Evolutionary conservation across 495 filamentous ascomycete species (phyloP), one percentile per base, ranked within the genome.

Genomic region (Aspergillus coremiiformis): DNA sequence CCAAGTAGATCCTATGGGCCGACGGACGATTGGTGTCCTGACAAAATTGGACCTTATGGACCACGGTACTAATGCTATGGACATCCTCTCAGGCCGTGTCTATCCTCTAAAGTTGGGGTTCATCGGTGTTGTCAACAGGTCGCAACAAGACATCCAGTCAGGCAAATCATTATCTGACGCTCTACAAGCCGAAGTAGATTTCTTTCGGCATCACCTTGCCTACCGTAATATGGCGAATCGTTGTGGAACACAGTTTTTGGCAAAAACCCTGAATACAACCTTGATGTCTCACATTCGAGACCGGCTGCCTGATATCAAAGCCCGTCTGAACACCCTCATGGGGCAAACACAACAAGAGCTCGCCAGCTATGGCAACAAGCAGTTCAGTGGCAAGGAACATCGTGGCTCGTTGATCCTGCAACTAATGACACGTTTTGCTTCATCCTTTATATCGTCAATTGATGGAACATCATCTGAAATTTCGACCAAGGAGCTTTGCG

Each of bases 21-120:
- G 87, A 61, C 83, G 93, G 66, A 99, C 93, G 8, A 97, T 99
- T 60, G 93, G 93, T 39, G 94, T 99, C 42, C 78, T 99, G 51
- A 97, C 93, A 15, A 99, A 99, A 70, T 77, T 97, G 57, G 93
- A 99, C 66, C 76, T 99, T 30, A 99, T 99, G 93, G 93, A 99
- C 63, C 93, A 99, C 65, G 93, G 93, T 37, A 99, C 93, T 45
- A 99, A 99, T 65, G 94, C 93, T 3, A 75, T 99, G 55, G 93
- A 99, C 59, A 97, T 99, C 55, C 79, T 99, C 29, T 94, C 90
- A 10, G 93, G 93, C 0, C 83, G 93, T 20, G 93, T 99, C 3
- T 99, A 99, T 67, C 93, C 93, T 12, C 67, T 99, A 51, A 99
- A 99, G 68, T 78, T 99, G 37, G 93, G 93, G 10, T 99, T 97